Evolutionary conservation across 2,329 filamentous ascomycete genomes (phyloP).

Genomic region (Hypoxylon sp.): DNA sequence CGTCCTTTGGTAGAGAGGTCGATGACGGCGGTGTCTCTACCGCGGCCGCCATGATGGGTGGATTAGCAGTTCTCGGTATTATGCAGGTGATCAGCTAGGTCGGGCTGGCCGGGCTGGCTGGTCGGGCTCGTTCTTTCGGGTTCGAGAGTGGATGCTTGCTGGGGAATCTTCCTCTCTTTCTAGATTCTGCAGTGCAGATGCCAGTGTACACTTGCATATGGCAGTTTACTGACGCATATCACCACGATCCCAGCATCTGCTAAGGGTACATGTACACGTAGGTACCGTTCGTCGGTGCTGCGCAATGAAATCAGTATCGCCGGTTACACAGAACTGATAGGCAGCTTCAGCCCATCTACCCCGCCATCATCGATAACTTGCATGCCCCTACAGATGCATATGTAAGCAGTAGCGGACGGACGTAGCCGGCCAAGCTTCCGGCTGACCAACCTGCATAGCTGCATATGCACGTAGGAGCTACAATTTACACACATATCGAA

Average conservation of each 20-base stretch:
- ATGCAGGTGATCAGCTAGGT: neutral
- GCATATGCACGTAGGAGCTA: neutral
- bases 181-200: neutral
- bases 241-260: too few species aligned
- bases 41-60: constrained; percentile 5
- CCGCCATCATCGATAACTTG: constrained; percentile 1
- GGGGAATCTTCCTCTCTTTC: neutral
- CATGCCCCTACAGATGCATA: neutral
- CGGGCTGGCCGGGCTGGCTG: neutral
- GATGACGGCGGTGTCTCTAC: constrained; percentile 5
- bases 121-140: too few species aligned
- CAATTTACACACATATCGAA: neutral
- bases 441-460: constrained; percentile 5
- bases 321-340: neutral
- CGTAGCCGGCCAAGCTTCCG: neutral
- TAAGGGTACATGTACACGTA: too few species aligned
- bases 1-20: constrained; percentile 13
- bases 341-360: neutral
- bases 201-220: neutral
- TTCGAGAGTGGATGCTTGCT: neutral
- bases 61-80: neutral
- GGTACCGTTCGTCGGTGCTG: neutral
- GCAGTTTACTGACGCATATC: neutral
- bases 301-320: neutral
- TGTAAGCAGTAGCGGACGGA: neutral